Conservation (phyloP, 192 early-diverging fungal genomes). For the Thamnidium elegans region DNA sequence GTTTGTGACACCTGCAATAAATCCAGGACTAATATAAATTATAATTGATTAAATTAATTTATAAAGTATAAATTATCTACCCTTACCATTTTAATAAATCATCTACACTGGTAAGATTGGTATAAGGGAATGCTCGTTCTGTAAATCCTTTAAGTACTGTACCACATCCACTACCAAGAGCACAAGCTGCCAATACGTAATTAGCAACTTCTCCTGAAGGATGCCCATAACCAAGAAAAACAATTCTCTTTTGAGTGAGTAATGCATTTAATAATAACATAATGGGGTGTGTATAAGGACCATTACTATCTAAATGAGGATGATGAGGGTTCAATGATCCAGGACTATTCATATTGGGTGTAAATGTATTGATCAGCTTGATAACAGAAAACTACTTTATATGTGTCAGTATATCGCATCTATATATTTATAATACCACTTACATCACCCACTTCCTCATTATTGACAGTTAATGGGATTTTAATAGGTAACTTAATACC, state of each 20-base stretch:
- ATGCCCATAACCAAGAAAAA: conserved; percentile 88
- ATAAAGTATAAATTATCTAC: not conserved
- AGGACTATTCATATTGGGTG: conserved; percentile 39
- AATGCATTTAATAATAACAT: conserved; percentile 87
- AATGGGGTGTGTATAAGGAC: conserved; percentile 82
- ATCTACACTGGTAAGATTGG: conserved; percentile 84
- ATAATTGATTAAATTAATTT: not conserved
- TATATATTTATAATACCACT: conserved; percentile 20
- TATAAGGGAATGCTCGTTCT: conserved; percentile 89
- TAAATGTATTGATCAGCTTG: conserved; percentile 77
- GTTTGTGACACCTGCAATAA: conserved; percentile 96
- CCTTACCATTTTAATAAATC: conserved; percentile 73
- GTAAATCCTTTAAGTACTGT: conserved; percentile 79
- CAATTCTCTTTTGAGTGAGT: conserved; percentile 87
- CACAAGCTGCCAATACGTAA: conserved; percentile 87
- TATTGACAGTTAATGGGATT: conserved; percentile 81
- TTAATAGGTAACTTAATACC: conserved; percentile 84
- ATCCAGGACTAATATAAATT: conserved; percentile 62
- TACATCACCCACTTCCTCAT: conserved; percentile 92
- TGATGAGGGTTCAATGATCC: conserved; percentile 61
- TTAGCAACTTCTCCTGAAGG: conserved; percentile 91
- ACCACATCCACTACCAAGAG: conserved; percentile 88
- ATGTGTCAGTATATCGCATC: not conserved
- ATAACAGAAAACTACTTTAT: conserved; percentile 74
- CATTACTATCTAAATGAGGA: conserved; percentile 84